A percentile compares a stretch with the other conserved stretches of the same genome.
Conservation (phyloP, 2,329 filamentous ascomycete species). For the Dryadomyces quercus-mongolicae region DNA sequence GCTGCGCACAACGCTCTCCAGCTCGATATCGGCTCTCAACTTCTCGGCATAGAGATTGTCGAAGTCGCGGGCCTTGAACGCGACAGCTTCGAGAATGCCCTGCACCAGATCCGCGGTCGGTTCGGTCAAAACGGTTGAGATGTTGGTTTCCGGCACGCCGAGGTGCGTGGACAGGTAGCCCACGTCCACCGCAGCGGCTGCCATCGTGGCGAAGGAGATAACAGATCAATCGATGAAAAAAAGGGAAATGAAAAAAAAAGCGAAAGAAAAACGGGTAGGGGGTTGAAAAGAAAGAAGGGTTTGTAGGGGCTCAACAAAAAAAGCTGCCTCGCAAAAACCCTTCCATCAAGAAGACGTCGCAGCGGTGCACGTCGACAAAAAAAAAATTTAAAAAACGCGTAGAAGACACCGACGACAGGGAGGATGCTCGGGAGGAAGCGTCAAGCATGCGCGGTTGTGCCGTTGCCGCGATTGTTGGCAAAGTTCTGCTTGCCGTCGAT, state of each 20-base stretch:
- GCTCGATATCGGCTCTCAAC: slow-evolving; percentile 77
- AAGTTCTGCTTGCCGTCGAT: neutral
- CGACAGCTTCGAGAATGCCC: slow-evolving; percentile 61
- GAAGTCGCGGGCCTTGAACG: slow-evolving; percentile 67
- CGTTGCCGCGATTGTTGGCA: neutral
- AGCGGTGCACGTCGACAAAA: neutral
- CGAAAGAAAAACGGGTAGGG: neutral
- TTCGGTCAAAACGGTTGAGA: slow-evolving; percentile 48
- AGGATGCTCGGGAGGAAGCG: neutral
- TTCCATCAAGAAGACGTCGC: slow-evolving; percentile 6
- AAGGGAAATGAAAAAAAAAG: neutral
- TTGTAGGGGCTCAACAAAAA: neutral
- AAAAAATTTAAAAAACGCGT: neutral
- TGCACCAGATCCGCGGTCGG: slow-evolving; percentile 71
- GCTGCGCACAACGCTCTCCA: slow-evolving; percentile 78
- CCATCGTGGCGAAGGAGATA: slow-evolving; percentile 32
- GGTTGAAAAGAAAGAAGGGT: neutral
- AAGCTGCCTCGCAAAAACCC: neutral
- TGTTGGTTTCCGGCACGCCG: slow-evolving; percentile 51
- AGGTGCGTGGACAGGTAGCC: slow-evolving; percentile 63
- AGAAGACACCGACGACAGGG: neutral
- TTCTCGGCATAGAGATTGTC: slow-evolving; percentile 80
- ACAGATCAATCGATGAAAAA: neutral
- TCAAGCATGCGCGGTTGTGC: neutral
- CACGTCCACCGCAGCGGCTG: slow-evolving; percentile 50